Evolutionary conservation across 805 yeast genomes (phyloP), one percentile per base, ranked within the genome.

Genomic region (Grigorovia humatica): DNA sequence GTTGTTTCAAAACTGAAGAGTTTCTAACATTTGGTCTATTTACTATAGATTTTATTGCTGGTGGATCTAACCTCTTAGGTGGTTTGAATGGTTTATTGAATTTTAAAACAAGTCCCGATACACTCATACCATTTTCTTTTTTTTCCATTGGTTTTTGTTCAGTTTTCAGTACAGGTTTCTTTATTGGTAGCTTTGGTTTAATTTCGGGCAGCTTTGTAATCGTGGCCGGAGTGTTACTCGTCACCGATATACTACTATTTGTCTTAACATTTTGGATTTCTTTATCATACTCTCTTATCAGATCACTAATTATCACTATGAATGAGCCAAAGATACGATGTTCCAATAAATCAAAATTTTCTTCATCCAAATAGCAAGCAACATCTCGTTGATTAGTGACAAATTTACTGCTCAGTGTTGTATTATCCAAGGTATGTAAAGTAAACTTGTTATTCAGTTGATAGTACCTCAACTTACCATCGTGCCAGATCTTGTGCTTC

Each of bases 401-500:
- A 42, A 64, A 56, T n/a, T 53, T 54, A 29, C 64, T 62, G 45
- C 61, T 48, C 13, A 64, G 51, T 48, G 57, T 49, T 9, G 58
- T 54, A 29, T 61, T 58, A 30, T 57, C 65, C 19, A 56, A 55
- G 6, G 61, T 48, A 47, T 56, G 62, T 15, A 65, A 54, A 46
- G 54, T 54, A 42, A 65, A 59, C 43, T 59, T 55, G 50, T 56
- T 61, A 42, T 57, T 60, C 15, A 54, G 23, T 35, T 57, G 51
- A 19, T 51, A 58, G 43, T 55, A 61, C 46, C 58, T 65, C 41
- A 66, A 38, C 43, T 52, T 60, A 6, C 70, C 70, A 55, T 66
- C 70, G 49, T 66, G 69, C 70, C 70, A 66, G 2, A 59, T 46
- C 50, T 66, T 66, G 44, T 60, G 67, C 52, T 66, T 66, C 56